Evolutionary conservation across 306 rosid genomes (phyloP).

Genomic region (Glycine soja): DNA sequence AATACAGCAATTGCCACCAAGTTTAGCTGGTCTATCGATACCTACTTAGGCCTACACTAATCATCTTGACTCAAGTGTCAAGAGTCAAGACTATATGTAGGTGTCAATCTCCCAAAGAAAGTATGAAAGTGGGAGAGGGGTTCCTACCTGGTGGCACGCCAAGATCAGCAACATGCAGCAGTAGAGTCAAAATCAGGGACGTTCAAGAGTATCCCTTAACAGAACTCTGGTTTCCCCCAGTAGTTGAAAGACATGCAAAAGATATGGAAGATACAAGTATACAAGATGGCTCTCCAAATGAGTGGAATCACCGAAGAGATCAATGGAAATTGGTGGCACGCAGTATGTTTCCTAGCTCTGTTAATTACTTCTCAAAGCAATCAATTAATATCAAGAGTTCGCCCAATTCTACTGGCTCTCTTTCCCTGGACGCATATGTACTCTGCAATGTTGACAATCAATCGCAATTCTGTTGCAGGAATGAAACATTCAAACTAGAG

Average conservation of each 20-base stretch:
- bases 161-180: slow-evolving; percentile 53
- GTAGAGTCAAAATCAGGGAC: slow-evolving; percentile 49
- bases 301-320: slow-evolving; percentile 49
- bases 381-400: slow-evolving; percentile 42
- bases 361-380: slow-evolving; percentile 43
- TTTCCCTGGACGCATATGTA: slow-evolving; percentile 45
- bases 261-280: slow-evolving; percentile 44
- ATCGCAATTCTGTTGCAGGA: slow-evolving; percentile 47
- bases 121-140: slow-evolving; percentile 24
- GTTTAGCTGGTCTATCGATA: neutral
- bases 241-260: slow-evolving; percentile 50
- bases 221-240: slow-evolving; percentile 46
- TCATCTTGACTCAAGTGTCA: neutral
- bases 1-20: neutral
- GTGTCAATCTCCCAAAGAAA: slow-evolving; percentile 22
- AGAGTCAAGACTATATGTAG: slow-evolving; percentile 6
- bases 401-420: slow-evolving; percentile 44
- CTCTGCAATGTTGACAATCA: slow-evolving; percentile 51
- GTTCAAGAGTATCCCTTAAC: slow-evolving; percentile 38
- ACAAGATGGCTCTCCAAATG: slow-evolving; percentile 55
- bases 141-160: slow-evolving; percentile 60
- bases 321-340: slow-evolving; percentile 40
- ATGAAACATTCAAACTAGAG: slow-evolving; percentile 43
- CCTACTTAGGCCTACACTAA: slow-evolving; percentile 5
- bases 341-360: slow-evolving; percentile 28